Conservation (phyloP, 2,329 filamentous ascomycete species). For the Colletotrichum falcatum region DNA sequence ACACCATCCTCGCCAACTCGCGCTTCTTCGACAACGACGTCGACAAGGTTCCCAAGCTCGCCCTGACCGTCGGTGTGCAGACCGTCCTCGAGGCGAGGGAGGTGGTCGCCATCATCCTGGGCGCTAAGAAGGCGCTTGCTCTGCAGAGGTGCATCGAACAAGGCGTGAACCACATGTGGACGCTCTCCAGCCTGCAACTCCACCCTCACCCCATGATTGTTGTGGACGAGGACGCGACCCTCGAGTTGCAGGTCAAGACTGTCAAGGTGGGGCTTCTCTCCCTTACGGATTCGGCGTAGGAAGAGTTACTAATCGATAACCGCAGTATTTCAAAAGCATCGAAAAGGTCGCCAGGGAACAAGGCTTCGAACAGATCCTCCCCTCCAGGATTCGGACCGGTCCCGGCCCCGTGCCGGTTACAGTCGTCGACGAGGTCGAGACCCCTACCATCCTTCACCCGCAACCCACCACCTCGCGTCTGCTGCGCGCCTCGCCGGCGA, state of each 20-base stretch:
- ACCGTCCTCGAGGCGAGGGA: slow-evolving; percentile 85
- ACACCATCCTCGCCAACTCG: slow-evolving; percentile 88
- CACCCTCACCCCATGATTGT: slow-evolving; percentile 87
- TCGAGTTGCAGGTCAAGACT: slow-evolving; percentile 80
- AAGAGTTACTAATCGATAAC: neutral
- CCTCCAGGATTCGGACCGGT: slow-evolving; percentile 67
- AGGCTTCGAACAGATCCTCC: slow-evolving; percentile 69
- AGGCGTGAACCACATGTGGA: slow-evolving; percentile 92
- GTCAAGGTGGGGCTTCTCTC: slow-evolving; percentile 63
- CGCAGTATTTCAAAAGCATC: slow-evolving; percentile 77
- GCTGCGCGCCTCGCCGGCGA: slow-evolving; percentile 65
- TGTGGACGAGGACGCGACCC: slow-evolving; percentile 82
- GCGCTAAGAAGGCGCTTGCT: slow-evolving; percentile 83
- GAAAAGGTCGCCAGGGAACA: slow-evolving; percentile 71
- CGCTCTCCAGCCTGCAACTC: slow-evolving; percentile 82
- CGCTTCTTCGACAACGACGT: slow-evolving; percentile 85
- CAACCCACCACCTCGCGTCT: slow-evolving; percentile 68
- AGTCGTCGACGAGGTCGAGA: slow-evolving; percentile 57
- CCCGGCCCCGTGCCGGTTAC: slow-evolving; percentile 55
- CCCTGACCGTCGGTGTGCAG: slow-evolving; percentile 85
- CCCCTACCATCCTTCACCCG: slow-evolving; percentile 62
- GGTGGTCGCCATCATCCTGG: slow-evolving; percentile 85
- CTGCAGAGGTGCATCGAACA: slow-evolving; percentile 85
- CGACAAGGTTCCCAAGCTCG: slow-evolving; percentile 81
- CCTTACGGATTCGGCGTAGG: neutral